Base-by-base conservation (phyloP, 1,284 basidiomycete genomes). In the Naganishia sp. region DNA sequence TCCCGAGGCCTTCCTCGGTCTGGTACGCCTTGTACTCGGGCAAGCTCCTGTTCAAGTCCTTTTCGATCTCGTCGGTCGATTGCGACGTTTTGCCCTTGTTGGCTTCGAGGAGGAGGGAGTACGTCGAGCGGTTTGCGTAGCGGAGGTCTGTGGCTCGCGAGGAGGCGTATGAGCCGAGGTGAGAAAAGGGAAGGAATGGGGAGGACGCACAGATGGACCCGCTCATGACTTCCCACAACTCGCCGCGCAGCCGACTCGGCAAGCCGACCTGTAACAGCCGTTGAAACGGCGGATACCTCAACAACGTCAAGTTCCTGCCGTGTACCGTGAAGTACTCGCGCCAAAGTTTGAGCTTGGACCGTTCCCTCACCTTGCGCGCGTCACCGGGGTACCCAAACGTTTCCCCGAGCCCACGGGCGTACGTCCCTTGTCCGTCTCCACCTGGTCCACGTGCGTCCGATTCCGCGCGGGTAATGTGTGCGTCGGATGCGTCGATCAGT, bases 31-130 rank as follows among this genome's bases (percentile, higher is more conserved):
- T 88, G 78, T 96, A 97, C 75, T 97, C 94, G 0, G 94, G 94
- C 67, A 97, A 80, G 80, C 90, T 93, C 23, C 96, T 86, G 80
- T 97, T 95, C 46, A 99, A 81, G 77, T 99, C 96, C 80, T 99
- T 99, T 81, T 99, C 96, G 57, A 99, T 99, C 77, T 99, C 96
- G 77, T 99, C 96, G 0, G 95, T 96, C 72, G 92, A 94, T 9
- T 90, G 90, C 61, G 86, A 94, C 25, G 86, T 87, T 67, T 88
- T 85, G 13, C 92, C 94, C 65, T 85, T 84, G 77, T 95, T 89
- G 62, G 92, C 87, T 60, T 87, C 85, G 9, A 97, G 80, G 32
- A 98, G 83, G 5, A 84, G 83, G n/a, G 87, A 83, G 77, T 97
- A 99, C 70, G 87, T 84, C 21, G 94, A 90, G 1, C 90, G 92